These are phyloP conservation scores for Balansia obtecta DNA, from an alignment of 2,329 filamentous ascomycete genomes.

Conservation along the genomic window DNA sequence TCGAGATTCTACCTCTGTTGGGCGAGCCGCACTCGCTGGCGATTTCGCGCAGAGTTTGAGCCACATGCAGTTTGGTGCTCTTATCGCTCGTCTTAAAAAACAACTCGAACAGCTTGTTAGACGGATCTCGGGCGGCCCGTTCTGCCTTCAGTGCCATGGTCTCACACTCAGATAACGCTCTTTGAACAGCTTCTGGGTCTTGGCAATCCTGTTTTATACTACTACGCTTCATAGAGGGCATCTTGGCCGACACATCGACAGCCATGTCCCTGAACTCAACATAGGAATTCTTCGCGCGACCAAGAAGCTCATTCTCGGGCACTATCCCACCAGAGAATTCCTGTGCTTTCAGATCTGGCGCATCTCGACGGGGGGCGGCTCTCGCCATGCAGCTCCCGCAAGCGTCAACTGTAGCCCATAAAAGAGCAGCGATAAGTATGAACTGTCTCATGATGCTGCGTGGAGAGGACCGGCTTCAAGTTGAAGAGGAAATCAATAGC, in stretches of 20 bases:
- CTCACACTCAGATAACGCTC: neutral
- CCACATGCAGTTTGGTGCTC: neutral
- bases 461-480: neutral
- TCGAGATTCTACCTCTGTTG: neutral
- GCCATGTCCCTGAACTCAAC: neutral
- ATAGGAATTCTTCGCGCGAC: neutral
- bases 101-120: neutral
- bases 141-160: neutral
- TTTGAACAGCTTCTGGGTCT: neutral
- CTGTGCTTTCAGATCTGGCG: neutral
- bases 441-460: neutral
- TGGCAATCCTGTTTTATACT: neutral
- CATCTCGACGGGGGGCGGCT: neutral
- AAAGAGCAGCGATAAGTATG: neutral
- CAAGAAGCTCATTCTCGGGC: neutral
- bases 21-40: neutral
- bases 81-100: neutral
- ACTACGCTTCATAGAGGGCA: neutral
- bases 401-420: neutral
- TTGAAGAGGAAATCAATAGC: neutral
- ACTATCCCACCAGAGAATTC: neutral
- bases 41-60: neutral
- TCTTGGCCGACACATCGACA: neutral
- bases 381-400: neutral
- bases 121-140: neutral